These are phyloP conservation scores for Phytopythium litorale DNA, from an alignment of 352 stramenopile genomes.

Conservation along the genomic window DNA sequence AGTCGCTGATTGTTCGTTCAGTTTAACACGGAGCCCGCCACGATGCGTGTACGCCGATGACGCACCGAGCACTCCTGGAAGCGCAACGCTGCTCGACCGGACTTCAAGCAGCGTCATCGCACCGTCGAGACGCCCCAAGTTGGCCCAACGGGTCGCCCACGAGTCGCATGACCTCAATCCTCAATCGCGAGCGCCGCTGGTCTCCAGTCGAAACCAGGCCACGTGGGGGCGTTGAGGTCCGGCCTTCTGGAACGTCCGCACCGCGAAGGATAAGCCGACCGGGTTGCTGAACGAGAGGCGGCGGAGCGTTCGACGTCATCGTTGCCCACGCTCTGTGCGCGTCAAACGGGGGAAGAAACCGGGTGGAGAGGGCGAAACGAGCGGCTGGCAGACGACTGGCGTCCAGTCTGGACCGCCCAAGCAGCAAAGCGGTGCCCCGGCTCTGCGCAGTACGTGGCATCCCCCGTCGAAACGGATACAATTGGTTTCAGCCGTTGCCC, in stretches of 20 bases:
- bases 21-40: not conserved
- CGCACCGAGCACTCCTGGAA: constrained; percentile 14
- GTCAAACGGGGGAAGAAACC: constrained; percentile 1
- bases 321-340: not conserved
- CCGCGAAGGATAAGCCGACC: not conserved
- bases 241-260: not conserved
- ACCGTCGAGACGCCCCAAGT: not conserved
- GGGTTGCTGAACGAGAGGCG: not conserved
- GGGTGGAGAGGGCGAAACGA: not conserved
- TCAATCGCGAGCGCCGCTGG: no score
- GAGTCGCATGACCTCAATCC: no score
- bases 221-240: not conserved
- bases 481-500: not conserved
- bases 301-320: constrained; percentile 5
- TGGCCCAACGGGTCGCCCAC: no score
- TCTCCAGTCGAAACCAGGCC: not conserved
- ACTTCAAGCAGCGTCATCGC: not conserved
- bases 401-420: not conserved
- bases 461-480: not conserved
- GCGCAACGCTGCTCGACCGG: constrained; percentile 12
- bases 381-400: not conserved
- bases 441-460: not conserved
- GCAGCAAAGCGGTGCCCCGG: not conserved
- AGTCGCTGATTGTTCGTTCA: not conserved
- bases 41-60: constrained; percentile 30